Evolutionary conservation across 139 green algal genomes (phyloP), one percentile per base, ranked within the genome.

Genomic region (Parachlorella kessleri): DNA sequence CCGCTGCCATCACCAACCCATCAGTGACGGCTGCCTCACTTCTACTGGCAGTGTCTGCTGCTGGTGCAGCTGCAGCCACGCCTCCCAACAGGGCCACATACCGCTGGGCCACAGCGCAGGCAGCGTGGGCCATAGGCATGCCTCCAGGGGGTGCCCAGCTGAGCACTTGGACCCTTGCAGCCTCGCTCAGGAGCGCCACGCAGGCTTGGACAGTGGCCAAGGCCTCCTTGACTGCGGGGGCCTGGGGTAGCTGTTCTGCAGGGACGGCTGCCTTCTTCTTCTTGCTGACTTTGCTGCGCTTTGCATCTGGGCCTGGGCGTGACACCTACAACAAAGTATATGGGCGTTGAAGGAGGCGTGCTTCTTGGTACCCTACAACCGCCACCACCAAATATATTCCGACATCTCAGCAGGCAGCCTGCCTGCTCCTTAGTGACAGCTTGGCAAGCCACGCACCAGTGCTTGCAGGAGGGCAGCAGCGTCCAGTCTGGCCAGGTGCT

Each of bases 161-260:
- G 26, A 75, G 69, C 26, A 37, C 41, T 18, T 23, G 24, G 9
- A 65, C 26, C 41, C 28, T 59, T 14, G 69, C 69, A 66, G 41
- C 23, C 66, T 75, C 69, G 23, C 24, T 21, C 18, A 37, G 9
- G 9, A 75, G 18, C 26, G n/a, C 23, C 41, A 75, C n/a, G 69
- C 69, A 66, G 23, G 69, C n/a, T 64, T 75, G 69, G 9, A 37
- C 26, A n/a, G n/a, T 23, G 9, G 69, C 26, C 66, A 66, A 75
- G 9, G 69, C n/a, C 66, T 75, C 69, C 26, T 37, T 33, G 28
- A 75, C 42, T 59, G 41, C 24, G n/a, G n/a, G n/a, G n/a, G n/a
- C n/a, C n/a, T n/a, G n/a, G n/a, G n/a, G n/a, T n/a, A n/a, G n/a
- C n/a, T 33, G 41, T 8, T 30, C 26, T 33, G 23, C 69, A 37